phyloP scores from a whole-genome alignment of 192 early-diverging fungal genomes.

The Entomortierella beljakovae region DNA sequence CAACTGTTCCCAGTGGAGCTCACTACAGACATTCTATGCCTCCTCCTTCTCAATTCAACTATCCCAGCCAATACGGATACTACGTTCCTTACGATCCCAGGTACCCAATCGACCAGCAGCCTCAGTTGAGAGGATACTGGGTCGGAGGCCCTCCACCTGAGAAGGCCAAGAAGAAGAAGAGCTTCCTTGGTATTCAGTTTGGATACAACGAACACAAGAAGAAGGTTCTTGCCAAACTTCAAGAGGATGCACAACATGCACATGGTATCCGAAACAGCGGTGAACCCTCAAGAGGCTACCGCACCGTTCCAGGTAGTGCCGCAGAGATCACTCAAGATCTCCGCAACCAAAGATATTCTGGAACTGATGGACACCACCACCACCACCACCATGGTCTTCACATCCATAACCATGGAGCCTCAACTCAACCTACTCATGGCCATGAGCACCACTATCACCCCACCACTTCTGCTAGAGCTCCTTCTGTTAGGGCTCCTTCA shows the following conservation, averaged over 20 bases:
- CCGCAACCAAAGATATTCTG: too few relatives aligned
- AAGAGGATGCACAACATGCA: too few relatives aligned
- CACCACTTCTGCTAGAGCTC: too few relatives aligned
- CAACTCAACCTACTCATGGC: too few relatives aligned
- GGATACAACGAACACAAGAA: constrained; percentile 39
- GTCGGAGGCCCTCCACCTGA: not conserved
- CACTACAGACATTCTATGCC: not conserved
- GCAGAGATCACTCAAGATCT: not conserved
- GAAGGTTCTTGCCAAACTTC: not conserved
- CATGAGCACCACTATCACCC: too few relatives aligned
- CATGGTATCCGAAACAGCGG: too few relatives aligned
- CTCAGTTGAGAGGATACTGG: constrained; percentile 9
- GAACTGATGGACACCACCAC: not conserved
- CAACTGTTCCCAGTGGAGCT: too few relatives aligned
- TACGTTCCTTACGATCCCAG: not conserved
- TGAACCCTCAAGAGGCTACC: too few relatives aligned
- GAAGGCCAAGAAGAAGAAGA: constrained; percentile 2
- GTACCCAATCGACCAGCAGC: not conserved
- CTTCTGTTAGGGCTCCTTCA: too few relatives aligned
- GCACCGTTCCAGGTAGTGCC: not conserved
- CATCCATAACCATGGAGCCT: not conserved
- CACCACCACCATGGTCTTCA: not conserved
- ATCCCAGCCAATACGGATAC: too few relatives aligned
- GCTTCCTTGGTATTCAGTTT: constrained; percentile 11
- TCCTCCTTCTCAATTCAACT: not conserved